Base-by-base conservation (phyloP, 2,329 filamentous ascomycete species). In the Fusarium robinianum region DNA sequence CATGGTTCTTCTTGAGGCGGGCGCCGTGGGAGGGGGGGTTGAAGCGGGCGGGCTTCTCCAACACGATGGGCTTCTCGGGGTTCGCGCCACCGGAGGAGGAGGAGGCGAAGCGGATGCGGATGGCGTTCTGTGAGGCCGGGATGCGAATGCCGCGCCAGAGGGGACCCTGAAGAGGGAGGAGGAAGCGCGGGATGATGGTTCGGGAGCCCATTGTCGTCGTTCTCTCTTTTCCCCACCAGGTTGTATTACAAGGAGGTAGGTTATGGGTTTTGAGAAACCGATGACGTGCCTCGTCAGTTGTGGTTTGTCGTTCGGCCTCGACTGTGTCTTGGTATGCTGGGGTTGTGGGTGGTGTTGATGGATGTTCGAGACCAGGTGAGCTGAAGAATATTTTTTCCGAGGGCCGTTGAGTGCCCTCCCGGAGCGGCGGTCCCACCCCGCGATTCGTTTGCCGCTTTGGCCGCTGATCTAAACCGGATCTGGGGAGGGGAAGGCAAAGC, bases 31-130 rank as follows among this genome's bases (percentile, higher is more conserved):
- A 97, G 0, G 94, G 94, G 3, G 94, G 92, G 33, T 88, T 88
- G 77, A 96, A 97, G 66, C 85, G 87, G 62, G 87, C 80, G 16
- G 92, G 92, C 69, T 96, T 90, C 60, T 88, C 88, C 54, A 99
- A 84, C 5, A 90, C 79, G 50, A 84, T 78, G 23, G 81, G 80
- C 62, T 85, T 87, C 51, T 69, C 71, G 30, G 57, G 44, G 27
- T 40, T 36, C 27, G 35, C 29, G 32, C 25, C 33, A 29, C 42
- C 42, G 29, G 49, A 36, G 9, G 48, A 45, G 7, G 57, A 56
- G 2, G 66, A 67, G 36, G 62, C 63, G 51, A 66, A 71, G 35
- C 67, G 67, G 34, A 70, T 55, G 56, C 58, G 57, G 42, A 69
- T 58, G 48, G 48, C 56, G 51, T 62, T 65, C 39, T 69, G 66